Evolutionary conservation across 805 yeast genomes (phyloP).

Genomic region (Diddensiella santjacobensis): DNA sequence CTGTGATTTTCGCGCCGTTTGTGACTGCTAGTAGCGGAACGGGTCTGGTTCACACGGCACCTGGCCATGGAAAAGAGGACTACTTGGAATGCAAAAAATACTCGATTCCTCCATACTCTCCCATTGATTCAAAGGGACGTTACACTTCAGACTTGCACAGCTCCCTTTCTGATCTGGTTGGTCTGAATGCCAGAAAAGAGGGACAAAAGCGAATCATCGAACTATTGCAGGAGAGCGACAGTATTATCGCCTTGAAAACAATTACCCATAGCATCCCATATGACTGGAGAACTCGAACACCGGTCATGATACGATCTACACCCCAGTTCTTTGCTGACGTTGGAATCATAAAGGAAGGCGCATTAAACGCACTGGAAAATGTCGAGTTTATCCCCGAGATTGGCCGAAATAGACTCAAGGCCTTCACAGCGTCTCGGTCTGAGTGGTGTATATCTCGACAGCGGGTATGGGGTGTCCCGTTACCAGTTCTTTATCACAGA

Average conservation of each 20-base stretch:
- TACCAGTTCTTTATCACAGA: slow-evolving; percentile 72
- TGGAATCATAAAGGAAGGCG: slow-evolving; percentile 60
- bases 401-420: slow-evolving; percentile 64
- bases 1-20: slow-evolving; percentile 74
- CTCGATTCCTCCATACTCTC: slow-evolving; percentile 60
- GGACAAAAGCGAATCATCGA: slow-evolving; percentile 50
- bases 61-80: slow-evolving; percentile 97
- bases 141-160: slow-evolving; percentile 51
- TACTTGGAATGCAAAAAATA: slow-evolving; percentile 62
- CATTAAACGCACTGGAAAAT: slow-evolving; percentile 53
- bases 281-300: slow-evolving; percentile 95
- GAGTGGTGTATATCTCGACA: slow-evolving; percentile 99
- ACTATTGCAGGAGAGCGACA: slow-evolving; percentile 39
- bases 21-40: slow-evolving; percentile 84
- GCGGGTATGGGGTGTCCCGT: slow-evolving; percentile 97
- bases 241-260: slow-evolving; percentile 48
- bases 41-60: slow-evolving; percentile 95
- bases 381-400: slow-evolving; percentile 72
- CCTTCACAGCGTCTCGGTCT: slow-evolving; percentile 71
- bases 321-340: slow-evolving; percentile 97
- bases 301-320: slow-evolving; percentile 91
- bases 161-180: slow-evolving; percentile 40
- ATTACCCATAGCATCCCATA: slow-evolving; percentile 83
- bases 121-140: slow-evolving; percentile 73
- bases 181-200: slow-evolving; percentile 57